phyloP scores from a whole-genome alignment of 2,329 filamentous ascomycete genomes.

The Fusarium drepaniforme region DNA sequence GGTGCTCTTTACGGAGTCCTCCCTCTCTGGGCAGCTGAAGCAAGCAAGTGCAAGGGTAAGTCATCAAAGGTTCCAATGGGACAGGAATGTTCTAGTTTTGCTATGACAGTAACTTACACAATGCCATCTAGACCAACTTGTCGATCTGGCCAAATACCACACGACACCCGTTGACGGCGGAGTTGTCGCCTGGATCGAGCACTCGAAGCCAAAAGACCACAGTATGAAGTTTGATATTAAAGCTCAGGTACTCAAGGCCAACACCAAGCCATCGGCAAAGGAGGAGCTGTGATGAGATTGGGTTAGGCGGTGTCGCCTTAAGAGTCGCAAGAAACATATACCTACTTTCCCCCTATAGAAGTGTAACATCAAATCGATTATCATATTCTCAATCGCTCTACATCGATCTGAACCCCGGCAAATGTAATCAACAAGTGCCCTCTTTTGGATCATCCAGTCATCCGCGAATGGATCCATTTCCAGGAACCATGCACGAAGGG shows the following conservation, averaged over 20 bases:
- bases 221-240: constrained; percentile 52
- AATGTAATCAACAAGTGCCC: not conserved
- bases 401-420: not conserved
- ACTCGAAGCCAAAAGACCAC: constrained; percentile 47
- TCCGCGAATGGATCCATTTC: not conserved
- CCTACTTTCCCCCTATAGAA: not conserved
- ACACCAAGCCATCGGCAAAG: constrained; percentile 26
- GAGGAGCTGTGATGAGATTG: constrained; percentile 41
- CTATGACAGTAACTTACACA: constrained; percentile 6
- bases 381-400: not conserved
- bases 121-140: constrained; percentile 39
- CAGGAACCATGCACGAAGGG: constrained; percentile 22
- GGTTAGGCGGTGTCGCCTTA: not conserved
- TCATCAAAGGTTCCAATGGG: not conserved
- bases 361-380: not conserved
- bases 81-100: not conserved
- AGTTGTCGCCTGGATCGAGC: constrained; percentile 47
- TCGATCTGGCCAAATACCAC: constrained; percentile 47
- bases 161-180: constrained; percentile 39
- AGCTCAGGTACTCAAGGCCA: constrained; percentile 48
- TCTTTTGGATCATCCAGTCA: not conserved
- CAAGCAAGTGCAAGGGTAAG: constrained; percentile 57
- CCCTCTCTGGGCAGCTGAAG: constrained; percentile 62
- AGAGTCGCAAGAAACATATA: not conserved
- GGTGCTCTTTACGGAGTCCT: constrained; percentile 63